phyloP scores from a whole-genome alignment of 208 protist species.

The Trypanosoma theileri region DNA sequence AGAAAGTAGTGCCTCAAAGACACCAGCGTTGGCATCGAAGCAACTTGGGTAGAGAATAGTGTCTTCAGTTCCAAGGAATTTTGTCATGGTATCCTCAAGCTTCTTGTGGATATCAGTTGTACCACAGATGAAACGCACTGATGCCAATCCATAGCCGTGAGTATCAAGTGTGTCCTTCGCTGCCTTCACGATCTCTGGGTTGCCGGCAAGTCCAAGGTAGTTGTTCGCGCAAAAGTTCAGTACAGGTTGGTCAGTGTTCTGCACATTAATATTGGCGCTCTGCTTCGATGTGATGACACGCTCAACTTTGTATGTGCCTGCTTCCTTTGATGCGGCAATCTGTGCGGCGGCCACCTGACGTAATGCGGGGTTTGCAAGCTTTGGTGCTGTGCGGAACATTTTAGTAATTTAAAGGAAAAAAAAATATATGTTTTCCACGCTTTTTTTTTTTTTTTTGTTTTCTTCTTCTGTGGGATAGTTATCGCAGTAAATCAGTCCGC shows the following conservation, averaged over 20 bases:
- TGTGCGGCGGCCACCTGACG: constrained; percentile 32
- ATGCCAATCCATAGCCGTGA: constrained; percentile 74
- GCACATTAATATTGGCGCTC: constrained; percentile 46
- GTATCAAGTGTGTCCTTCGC: constrained; percentile 69
- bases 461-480: not conserved
- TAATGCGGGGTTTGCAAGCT: constrained; percentile 17
- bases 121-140: constrained; percentile 91
- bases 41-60: constrained; percentile 89
- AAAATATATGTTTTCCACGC: constrained; percentile 10
- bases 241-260: constrained; percentile 26
- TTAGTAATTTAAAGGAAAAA: not conserved
- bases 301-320: constrained; percentile 82
- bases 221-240: constrained; percentile 93
- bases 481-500: not conserved
- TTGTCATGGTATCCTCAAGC: constrained; percentile 63
- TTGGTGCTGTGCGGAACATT: constrained; percentile 20
- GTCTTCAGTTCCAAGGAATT: constrained; percentile 76
- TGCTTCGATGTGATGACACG: constrained; percentile 76
- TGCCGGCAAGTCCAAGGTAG: constrained; percentile 79
- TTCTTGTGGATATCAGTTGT: constrained; percentile 88
- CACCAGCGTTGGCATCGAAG: constrained; percentile 90
- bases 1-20: constrained; percentile 83
- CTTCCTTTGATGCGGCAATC: constrained; percentile 38
- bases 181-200: constrained; percentile 62
- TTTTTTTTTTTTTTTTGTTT: constrained; percentile 1